These are phyloP conservation scores for Blastocystis sp. DNA, from an alignment of 352 stramenopile genomes.

Conservation along the genomic window DNA sequence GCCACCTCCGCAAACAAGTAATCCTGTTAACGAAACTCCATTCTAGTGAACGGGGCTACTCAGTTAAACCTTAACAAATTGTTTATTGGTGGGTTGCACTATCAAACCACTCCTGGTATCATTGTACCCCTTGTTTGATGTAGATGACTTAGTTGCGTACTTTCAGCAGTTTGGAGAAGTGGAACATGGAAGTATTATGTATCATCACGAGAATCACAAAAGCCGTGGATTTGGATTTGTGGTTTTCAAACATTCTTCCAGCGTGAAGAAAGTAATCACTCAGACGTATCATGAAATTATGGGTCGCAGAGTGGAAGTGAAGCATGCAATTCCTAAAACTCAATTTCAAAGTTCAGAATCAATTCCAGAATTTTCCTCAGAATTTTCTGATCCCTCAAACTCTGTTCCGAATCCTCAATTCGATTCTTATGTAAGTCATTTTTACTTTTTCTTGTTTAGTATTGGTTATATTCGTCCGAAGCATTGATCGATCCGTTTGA, in stretches of 20 bases:
- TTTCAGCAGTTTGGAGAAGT: constrained; percentile 41
- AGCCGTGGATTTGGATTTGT: constrained; percentile 54
- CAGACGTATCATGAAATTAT: background rate
- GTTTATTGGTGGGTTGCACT: constrained; percentile 54
- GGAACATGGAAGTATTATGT: constrained; percentile 19
- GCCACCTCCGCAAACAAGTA: constrained; percentile 23
- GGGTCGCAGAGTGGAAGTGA: constrained; percentile 9
- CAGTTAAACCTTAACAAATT: constrained; percentile 29
- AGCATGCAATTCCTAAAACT: constrained; percentile 7
- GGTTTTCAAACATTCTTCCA: constrained; percentile 27
- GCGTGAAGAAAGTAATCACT: constrained; percentile 1
- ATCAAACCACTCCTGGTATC: constrained; percentile 9
- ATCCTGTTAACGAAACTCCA: background rate
- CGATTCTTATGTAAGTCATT: background rate
- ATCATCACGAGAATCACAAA: constrained; percentile 50
- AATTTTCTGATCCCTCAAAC: background rate
- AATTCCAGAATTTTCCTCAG: no score
- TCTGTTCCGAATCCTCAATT: background rate
- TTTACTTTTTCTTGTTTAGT: background rate
- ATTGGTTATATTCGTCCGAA: no score
- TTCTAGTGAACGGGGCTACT: background rate
- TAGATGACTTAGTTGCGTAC: constrained; percentile 54
- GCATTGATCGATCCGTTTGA: no score
- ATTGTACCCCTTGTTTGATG: background rate
- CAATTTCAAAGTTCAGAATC: no score